A percentile compares a stretch with the other conserved stretches of the same genome.
Evolutionary conservation across 352 stramenopile genomes (phyloP).

Genomic region (Thraustotheca clavata): DNA sequence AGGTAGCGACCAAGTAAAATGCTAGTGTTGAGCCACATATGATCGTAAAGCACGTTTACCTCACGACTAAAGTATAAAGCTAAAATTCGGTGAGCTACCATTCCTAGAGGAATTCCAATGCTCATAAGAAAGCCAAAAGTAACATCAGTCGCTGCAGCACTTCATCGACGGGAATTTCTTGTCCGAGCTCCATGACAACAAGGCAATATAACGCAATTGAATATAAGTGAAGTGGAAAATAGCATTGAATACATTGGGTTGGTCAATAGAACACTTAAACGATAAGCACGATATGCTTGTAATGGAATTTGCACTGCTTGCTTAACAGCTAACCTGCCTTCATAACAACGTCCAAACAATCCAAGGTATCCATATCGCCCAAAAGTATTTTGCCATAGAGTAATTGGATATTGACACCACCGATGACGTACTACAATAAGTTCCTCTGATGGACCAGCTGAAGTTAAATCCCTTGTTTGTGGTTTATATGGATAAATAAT

Average conservation of each 20-base stretch:
- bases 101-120: background rate
- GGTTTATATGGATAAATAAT: too few species aligned
- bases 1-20: background rate
- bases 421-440: too few species aligned
- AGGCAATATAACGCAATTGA: background rate
- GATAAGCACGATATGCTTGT: background rate
- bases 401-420: too few species aligned
- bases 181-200: background rate
- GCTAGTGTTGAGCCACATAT: background rate
- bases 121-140: background rate
- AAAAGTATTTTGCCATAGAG: background rate
- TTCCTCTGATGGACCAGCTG: too few species aligned
- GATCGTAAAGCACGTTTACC: background rate
- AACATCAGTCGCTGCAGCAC: background rate
- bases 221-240: background rate
- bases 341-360: background rate
- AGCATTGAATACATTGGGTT: background rate
- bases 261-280: background rate
- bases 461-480: too few species aligned
- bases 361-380: background rate
- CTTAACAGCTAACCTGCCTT: background rate
- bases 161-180: background rate
- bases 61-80: background rate
- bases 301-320: background rate
- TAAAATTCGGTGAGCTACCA: background rate